Evolutionary conservation across 768 basidiomycete species (phyloP).

Genomic region (Rhizopogon salebrosus): DNA sequence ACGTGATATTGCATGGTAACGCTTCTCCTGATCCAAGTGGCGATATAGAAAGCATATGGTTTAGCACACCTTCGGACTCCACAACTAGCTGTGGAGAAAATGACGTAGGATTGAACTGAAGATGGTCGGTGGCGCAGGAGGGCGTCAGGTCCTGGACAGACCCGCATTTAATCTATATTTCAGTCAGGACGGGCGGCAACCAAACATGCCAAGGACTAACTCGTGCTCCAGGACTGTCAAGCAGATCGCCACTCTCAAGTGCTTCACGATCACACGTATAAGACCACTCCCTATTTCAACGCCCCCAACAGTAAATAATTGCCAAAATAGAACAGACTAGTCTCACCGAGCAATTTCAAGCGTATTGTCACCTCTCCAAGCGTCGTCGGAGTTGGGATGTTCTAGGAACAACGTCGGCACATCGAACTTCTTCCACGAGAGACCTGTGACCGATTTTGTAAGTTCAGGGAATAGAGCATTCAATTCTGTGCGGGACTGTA

Average conservation of each 20-base stretch:
- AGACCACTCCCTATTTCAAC: neutral
- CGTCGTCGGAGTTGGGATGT: conserved; percentile 1
- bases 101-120: neutral
- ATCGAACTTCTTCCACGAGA: conserved; percentile 24
- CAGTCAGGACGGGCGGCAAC: neutral
- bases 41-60: neutral
- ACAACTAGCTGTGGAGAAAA: neutral
- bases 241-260: neutral
- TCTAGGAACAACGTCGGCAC: conserved; percentile 21
- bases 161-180: neutral
- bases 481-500: conserved; percentile 19
- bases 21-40: neutral
- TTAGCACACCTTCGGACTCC: neutral
- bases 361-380: conserved; percentile 17
- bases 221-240: neutral
- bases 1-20: neutral
- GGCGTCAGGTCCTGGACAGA: neutral
- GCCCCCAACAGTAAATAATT: neutral
- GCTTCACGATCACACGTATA: neutral
- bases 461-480: conserved; percentile 20
- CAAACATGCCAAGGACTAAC: neutral
- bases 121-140: neutral
- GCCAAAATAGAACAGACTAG: neutral
- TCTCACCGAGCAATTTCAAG: conserved; percentile 19
- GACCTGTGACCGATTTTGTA: conserved; percentile 10